Evolutionary conservation across 768 basidiomycete species (phyloP).

Genomic region (Suillus ampliporus): DNA sequence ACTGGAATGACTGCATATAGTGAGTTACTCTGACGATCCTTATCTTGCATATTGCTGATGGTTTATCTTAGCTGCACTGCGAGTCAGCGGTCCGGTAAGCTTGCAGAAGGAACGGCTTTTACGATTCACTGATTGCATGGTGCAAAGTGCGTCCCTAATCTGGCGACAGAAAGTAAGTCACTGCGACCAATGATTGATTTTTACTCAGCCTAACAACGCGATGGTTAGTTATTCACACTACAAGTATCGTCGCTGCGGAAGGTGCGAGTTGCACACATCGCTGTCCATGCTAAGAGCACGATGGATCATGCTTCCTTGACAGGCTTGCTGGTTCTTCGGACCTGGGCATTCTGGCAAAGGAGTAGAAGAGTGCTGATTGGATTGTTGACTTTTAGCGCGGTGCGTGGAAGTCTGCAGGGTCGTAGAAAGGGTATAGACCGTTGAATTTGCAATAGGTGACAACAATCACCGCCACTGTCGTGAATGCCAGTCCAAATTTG

Average conservation of each 20-base stretch:
- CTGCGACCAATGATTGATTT: not conserved
- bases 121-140: conserved; percentile 8
- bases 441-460: conserved; percentile 11
- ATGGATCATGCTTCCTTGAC: not conserved
- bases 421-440: not conserved
- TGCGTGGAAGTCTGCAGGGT: conserved; percentile 5
- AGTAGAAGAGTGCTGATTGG: conserved; percentile 18
- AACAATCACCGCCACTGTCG: conserved; percentile 6
- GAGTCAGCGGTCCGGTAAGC: conserved; percentile 9
- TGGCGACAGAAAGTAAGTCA: conserved; percentile 18
- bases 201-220: not conserved
- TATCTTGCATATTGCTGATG: not conserved
- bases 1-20: conserved; percentile 18
- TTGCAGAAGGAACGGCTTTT: not conserved
- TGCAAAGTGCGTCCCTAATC: not conserved
- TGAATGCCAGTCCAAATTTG: conserved; percentile 15
- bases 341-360: conserved; percentile 26
- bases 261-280: conserved; percentile 1
- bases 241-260: conserved; percentile 17
- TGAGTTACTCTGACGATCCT: conserved; percentile 12
- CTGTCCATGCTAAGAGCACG: not conserved
- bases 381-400: conserved; percentile 17
- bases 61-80: conserved; percentile 3
- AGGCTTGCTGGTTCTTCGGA: conserved; percentile 26
- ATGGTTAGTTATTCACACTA: conserved; percentile 10